Base-by-base conservation (phyloP, 2,329 filamentous ascomycete genomes). In the Didymella pomorum region DNA sequence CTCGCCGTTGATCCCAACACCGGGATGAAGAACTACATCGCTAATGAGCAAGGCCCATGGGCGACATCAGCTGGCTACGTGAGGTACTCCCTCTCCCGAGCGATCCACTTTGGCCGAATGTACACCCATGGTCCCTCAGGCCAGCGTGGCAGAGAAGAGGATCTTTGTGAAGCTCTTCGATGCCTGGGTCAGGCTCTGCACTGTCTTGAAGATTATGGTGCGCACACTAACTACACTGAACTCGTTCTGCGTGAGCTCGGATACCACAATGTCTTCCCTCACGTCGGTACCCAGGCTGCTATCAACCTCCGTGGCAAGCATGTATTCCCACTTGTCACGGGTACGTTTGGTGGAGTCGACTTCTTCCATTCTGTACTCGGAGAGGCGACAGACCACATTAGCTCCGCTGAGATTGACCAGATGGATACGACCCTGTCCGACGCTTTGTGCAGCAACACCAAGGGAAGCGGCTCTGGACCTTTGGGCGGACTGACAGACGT, bases 1-100 rank as follows among this genome's bases (percentile, higher is more conserved):
- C 70, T 83, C 12, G 78, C 77, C 4, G 68, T 83, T 10, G 81
- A 83, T 62, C 75, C 71, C 16, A 63, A 78, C 6, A 48, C 35
- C 71, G 93, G 93, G n/a, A 97, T 99, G 94, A 99, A 98, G 79
- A 98, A 98, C 76, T 99, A 99, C 77, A 98, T 99, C 66, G 88
- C 94, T 60, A 98, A 97, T 71, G 94, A 98, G 75, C 82, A 80
- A 14, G 92, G 93, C 4, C 85, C 86, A 39, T 97, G 93, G 91
- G 92, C 93, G 1, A 99, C 95, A 20, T 97, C 93, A 63, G 82
- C 91, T 8, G 93, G 91, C 37, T 97, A 94, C 71, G 83, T 97
- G 59, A 78, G 75, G 42, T 76, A 85, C 65, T 79, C 78, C 18
- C 81, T 83, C 46, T 73, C 78, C 23, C 76, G 81, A 50, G 77